Conservation (phyloP, 139 green algal species). For the Closterium sp. region DNA sequence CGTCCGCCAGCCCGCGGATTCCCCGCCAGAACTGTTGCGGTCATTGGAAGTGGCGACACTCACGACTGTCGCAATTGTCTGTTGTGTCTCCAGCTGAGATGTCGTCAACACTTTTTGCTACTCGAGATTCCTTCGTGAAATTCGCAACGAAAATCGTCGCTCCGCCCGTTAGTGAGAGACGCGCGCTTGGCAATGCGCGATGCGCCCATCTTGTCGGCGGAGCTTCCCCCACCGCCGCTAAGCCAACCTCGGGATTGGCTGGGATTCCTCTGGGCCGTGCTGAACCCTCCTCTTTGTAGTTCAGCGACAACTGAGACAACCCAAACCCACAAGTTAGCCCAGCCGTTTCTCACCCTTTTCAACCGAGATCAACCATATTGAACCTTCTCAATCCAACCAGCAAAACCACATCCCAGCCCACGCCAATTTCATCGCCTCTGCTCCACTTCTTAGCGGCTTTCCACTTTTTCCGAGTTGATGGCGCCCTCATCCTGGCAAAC, state of each 20-base stretch:
- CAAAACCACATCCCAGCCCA: too few species aligned
- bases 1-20: neutral
- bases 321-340: neutral
- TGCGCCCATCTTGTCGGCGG: too few species aligned
- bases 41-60: neutral
- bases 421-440: neutral
- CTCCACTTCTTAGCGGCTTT: neutral
- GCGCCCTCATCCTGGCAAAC: too few species aligned
- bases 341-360: neutral
- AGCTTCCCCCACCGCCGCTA: neutral
- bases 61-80: neutral
- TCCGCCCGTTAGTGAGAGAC: too few species aligned
- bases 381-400: neutral
- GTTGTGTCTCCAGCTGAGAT: neutral
- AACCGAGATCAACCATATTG: neutral
- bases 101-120: too few species aligned
- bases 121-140: too few species aligned
- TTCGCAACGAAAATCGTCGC: too few species aligned
- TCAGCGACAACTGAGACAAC: neutral
- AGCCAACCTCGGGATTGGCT: neutral
- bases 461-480: too few species aligned
- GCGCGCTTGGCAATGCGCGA: too few species aligned
- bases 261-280: neutral
- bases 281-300: neutral
- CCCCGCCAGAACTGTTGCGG: neutral